Conservation (phyloP, 176 grass and related monocot species). For the Raddia guianensis region DNA sequence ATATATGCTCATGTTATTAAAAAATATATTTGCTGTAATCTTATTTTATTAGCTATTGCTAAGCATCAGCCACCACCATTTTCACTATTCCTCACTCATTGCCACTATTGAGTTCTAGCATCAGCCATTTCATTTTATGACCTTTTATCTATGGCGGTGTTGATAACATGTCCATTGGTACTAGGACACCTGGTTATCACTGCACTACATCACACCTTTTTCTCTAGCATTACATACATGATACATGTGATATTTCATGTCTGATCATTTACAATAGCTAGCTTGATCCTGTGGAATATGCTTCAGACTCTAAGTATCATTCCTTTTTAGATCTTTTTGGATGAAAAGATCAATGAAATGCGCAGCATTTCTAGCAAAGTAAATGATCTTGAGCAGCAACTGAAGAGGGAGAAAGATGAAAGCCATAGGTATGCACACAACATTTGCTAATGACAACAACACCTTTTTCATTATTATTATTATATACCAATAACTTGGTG, state of each 20-base stretch:
- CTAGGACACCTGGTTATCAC: neutral
- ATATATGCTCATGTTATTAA: neutral
- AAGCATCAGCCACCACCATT: neutral
- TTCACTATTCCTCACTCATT: neutral
- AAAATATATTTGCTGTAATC: constrained; percentile 14
- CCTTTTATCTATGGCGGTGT: neutral
- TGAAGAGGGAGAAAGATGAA: constrained; percentile 81
- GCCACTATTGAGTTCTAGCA: neutral
- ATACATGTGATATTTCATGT: neutral
- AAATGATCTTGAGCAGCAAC: constrained; percentile 68
- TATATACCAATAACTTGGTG: constrained; percentile 12
- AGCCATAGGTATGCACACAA: constrained; percentile 63
- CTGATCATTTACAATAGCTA: neutral
- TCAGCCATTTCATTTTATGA: neutral
- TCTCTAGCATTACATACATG: neutral
- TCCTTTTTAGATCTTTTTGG: constrained; percentile 65
- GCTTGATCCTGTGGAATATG: constrained; percentile 3
- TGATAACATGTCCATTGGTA: neutral
- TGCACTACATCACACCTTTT: neutral
- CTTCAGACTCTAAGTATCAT: constrained; percentile 20
- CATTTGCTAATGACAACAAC: neutral
- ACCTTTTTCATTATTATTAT: neutral
- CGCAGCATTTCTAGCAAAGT: constrained; percentile 71
- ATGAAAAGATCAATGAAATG: constrained; percentile 66
- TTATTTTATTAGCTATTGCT: neutral